Evolutionary conservation across 257 asterid genomes (phyloP), one percentile per base, ranked within the genome.

Genomic region (Nicotiana tabacum): DNA sequence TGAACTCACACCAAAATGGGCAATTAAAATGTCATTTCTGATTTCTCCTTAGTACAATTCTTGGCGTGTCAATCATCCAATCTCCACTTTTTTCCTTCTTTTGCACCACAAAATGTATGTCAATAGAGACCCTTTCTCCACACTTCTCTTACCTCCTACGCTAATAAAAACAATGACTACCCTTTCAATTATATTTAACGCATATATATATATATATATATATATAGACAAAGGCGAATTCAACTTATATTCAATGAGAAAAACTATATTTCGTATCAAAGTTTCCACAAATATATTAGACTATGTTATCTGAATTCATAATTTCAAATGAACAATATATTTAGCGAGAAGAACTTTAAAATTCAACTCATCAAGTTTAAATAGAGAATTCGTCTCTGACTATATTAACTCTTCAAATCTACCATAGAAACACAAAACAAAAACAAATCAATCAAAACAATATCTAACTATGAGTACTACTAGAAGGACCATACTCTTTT

Each of bases 31-130:
- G 24, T 5, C 27, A 57, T 46, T 43, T 43, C 80, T 17, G 3
- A 57, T 46, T 43, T 43, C 80, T 11, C 80, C 7, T 43, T 57
- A 24, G 18, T 60, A 74, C 16, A 74, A 88, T 82, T 30, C 92
- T 92, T 92, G 78, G 90, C 92, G 95, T 92, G 87, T 84, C 83
- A 80, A 79, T 80, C 70, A 74, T 88, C 90, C 91, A 92, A 92
- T 85, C 89, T 80, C 88, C 89, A 85, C 82, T 88, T 43, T 83
- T 29, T 60, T n/a, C 66, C 66, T 60, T 60, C 66, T 60, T 60
- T 18, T 60, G 66, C 30, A 60, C n/a, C 21, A n/a, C 66, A 60
- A 60, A 60, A 60, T 60, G 66, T 60, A 60, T 60, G 30, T 60
- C 66, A 60, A 8, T 11, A 60, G 9, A 60, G 66, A 60, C 30